Evolutionary conservation across 2,329 filamentous ascomycete species (phyloP), one percentile per base, ranked within the genome.

Genomic region (Hypoxylon sp.): DNA sequence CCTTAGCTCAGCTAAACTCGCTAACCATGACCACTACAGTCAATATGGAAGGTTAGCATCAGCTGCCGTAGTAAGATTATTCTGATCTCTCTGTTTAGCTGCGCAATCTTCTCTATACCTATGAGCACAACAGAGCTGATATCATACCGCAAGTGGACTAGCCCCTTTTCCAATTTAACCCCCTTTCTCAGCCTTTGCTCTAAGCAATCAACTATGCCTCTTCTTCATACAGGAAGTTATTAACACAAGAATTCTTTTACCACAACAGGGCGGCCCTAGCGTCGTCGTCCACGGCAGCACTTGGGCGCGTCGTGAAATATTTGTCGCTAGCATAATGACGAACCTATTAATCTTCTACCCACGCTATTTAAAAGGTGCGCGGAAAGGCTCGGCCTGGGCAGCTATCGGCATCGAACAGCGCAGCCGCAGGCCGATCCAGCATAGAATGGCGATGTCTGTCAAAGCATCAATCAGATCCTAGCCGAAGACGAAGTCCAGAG

Each of bases 101-200:
- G 82, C 18, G 83, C 80, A 4, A 68, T 82, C 22, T 83, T 85
- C 68, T 78, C 84, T 50, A 83, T 83, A 73, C 78, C 80, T 22
- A 80, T 80, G 24, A 81, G 81, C 1, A 80, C 82, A 55, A 74
- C 18, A 81, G 83, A 48, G 83, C 80, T 40, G 78, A 81, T 1
- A 71, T 82, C 20, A 82, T 84, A 32, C 4, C 20, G 7, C 16
- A 18, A 3, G 36, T 40, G 20, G 20, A 20, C n/a, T 9, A 20
- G 16, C 36, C 36, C 24, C 6, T 26, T 26, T 6, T 26, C n/a
- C n/a, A n/a, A n/a, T n/a, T n/a, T n/a, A n/a, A n/a, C n/a, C n/a
- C n/a, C 36, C 36, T 40, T 40, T 40, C 36, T 18, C 20, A 8
- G n/a, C 36, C 16, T 9, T 20, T 20, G 4, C 16, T 20, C 36